Base-by-base conservation (phyloP, 2,329 filamentous ascomycete species). In the Triangularia verruculosa region DNA sequence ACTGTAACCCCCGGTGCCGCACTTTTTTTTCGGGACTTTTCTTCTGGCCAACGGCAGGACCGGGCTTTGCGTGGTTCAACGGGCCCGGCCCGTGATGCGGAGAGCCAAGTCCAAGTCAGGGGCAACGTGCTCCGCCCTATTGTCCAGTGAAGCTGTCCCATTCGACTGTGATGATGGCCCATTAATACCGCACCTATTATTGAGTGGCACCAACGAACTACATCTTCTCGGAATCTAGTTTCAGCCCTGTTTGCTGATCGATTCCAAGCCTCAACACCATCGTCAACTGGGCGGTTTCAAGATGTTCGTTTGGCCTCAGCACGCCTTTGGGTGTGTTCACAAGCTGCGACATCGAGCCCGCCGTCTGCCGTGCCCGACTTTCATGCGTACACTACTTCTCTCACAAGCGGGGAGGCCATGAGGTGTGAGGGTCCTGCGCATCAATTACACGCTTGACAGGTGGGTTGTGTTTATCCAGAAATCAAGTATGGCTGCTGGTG, bases 1-100 rank as follows among this genome's bases (percentile, higher is more conserved):
- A 59, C 39, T 47, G 39, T 47, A 47, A 47, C 39, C 64, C 13
- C 61, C 52, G 51, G 30, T 30, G 39, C 43, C 51, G 27, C 39
- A 30, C 61, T 43, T 47, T 64, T 53, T 52, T 53, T 67, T 62
- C 61, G 62, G 52, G 63, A n/a, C 55, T 63, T 64, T 24, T 13
- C 25, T 39, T 12, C 15, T 7, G 28, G 28, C 32, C 51, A 28
- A 54, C 51, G 24, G 51, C 22, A 11, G 24, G 17, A 15, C 51
- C 22, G 9, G 51, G n/a, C 4, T 2, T 7, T 47, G 39, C 39
- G 39, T 47, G 39, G 39, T 47, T 47, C 39, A 47, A 47, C 39
- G 39, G 39, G 39, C 39, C 39, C n/a, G 39, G 39, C 5, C 39
- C 39, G 39, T 47, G 39, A 47, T 47, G 39, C 17, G 39, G 39